Evolutionary conservation across 2,329 filamentous ascomycete species (phyloP).

Genomic region (Exserohilum rostratum): DNA sequence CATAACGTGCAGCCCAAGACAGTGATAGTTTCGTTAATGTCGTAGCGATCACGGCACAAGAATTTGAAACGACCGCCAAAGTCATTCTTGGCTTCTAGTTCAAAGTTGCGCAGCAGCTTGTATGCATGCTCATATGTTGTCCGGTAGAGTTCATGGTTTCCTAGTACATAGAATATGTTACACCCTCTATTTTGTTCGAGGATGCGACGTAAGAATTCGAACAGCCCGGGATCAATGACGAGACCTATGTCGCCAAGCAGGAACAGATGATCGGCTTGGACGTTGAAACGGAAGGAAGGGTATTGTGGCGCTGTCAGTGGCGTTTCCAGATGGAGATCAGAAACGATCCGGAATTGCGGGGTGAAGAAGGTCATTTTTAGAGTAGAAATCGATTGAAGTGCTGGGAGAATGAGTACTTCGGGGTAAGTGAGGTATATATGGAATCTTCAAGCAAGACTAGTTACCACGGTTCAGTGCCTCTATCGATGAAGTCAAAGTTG

Average conservation of each 20-base stretch:
- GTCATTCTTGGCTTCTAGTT: constrained; percentile 5
- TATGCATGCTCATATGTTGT: constrained; percentile 5
- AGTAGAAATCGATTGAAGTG: too few relatives aligned
- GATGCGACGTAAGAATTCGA: constrained; percentile 16
- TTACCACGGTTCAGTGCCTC: too few relatives aligned
- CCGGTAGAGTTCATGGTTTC: constrained; percentile 27
- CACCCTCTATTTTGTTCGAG: constrained; percentile 6
- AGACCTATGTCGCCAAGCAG: constrained; percentile 29
- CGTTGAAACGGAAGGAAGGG: constrained; percentile 10
- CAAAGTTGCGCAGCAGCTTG: constrained; percentile 16
- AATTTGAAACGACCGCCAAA: constrained; percentile 22
- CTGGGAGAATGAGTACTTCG: neutral
- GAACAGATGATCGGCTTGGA: constrained; percentile 14
- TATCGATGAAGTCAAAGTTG: too few relatives aligned
- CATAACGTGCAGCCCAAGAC: constrained; percentile 31
- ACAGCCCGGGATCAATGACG: constrained; percentile 14
- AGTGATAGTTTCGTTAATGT: constrained; percentile 19
- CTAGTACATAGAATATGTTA: constrained; percentile 25
- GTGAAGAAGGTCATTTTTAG: constrained; percentile 5
- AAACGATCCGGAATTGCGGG: constrained; percentile 28
- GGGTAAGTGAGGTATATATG: neutral
- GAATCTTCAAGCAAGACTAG: too few relatives aligned
- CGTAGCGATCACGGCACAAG: constrained; percentile 18
- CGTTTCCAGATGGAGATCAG: constrained; percentile 31
- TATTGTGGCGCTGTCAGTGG: constrained; percentile 14